These are phyloP conservation scores for Fusarium verticillioides DNA, from an alignment of 2,329 filamentous ascomycete species.

Conservation along the genomic window DNA sequence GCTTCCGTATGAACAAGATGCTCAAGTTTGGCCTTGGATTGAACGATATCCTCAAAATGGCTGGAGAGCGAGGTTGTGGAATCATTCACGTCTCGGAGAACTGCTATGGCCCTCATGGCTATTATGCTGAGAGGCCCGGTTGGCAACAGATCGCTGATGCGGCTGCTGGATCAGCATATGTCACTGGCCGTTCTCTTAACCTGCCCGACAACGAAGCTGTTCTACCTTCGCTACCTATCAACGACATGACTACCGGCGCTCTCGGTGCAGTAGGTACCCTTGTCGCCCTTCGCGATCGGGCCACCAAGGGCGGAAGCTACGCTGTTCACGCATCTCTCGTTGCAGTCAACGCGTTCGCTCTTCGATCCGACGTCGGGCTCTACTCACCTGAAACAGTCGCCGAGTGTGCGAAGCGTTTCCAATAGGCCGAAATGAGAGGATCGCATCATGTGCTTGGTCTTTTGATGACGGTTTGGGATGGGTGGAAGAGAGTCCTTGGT, in stretches of 20 bases:
- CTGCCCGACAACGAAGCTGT: conserved; percentile 28
- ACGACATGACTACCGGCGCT: conserved; percentile 51
- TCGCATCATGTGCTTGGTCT: conserved; percentile 23
- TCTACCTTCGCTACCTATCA: conserved; percentile 42
- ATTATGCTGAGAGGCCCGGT: conserved; percentile 69
- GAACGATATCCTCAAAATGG: conserved; percentile 16
- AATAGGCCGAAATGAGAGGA: conserved; percentile 29
- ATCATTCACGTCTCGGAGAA: conserved; percentile 74
- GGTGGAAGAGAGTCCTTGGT: conserved; percentile 10
- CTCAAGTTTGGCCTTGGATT: conserved; percentile 16
- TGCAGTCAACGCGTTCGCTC: conserved; percentile 9
- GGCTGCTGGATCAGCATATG: conserved; percentile 13
- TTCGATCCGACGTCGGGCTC: neutral
- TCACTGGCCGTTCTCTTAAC: conserved; percentile 5
- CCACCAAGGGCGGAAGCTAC: conserved; percentile 33
- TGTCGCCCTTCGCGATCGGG: conserved; percentile 48
- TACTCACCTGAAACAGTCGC: conserved; percentile 13
- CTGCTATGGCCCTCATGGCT: conserved; percentile 68
- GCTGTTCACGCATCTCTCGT: conserved; percentile 9
- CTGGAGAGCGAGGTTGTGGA: conserved; percentile 60
- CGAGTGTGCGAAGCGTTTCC: neutral
- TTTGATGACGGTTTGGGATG: conserved; percentile 16
- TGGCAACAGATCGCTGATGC: conserved; percentile 75
- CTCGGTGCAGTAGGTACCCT: conserved; percentile 48
- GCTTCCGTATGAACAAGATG: conserved; percentile 28